Evolutionary conservation across 495 filamentous ascomycete species (phyloP).

Genomic region (Hypomontagnella monticulosa): DNA sequence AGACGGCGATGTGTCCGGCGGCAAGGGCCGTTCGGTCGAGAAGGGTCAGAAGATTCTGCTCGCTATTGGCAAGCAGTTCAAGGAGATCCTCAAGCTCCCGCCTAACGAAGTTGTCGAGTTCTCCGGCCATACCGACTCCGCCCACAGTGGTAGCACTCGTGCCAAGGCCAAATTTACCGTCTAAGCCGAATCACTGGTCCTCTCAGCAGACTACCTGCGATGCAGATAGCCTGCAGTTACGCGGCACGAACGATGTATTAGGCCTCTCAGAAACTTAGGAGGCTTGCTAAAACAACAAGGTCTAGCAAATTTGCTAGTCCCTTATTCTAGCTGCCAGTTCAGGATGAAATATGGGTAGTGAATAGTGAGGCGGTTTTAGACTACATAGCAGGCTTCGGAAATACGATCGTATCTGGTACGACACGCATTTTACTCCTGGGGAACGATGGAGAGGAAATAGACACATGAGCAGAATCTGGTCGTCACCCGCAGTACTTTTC

Average conservation of each 20-base stretch:
- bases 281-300: neutral
- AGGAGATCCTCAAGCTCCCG: conserved; percentile 83
- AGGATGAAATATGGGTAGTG: conserved; percentile 7
- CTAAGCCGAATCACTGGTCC: conserved; percentile 53
- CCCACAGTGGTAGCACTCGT: conserved; percentile 89
- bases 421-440: conserved; percentile 1
- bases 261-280: neutral
- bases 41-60: conserved; percentile 85
- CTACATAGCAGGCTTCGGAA: neutral
- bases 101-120: conserved; percentile 85
- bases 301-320: neutral
- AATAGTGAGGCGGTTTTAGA: conserved; percentile 6
- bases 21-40: conserved; percentile 74
- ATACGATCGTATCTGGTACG: conserved; percentile 12
- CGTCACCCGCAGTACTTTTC: conserved; percentile 3
- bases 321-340: neutral
- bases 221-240: neutral
- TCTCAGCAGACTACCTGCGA: neutral
- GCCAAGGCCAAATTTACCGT: conserved; percentile 94
- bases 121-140: conserved; percentile 93
- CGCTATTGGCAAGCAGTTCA: conserved; percentile 87
- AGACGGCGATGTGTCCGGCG: conserved; percentile 71
- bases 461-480: conserved; percentile 19
- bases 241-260: conserved; percentile 1
- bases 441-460: conserved; percentile 1